Conservation (phyloP, 805 yeast genomes). For the Scheffersomyces ergatensis region DNA sequence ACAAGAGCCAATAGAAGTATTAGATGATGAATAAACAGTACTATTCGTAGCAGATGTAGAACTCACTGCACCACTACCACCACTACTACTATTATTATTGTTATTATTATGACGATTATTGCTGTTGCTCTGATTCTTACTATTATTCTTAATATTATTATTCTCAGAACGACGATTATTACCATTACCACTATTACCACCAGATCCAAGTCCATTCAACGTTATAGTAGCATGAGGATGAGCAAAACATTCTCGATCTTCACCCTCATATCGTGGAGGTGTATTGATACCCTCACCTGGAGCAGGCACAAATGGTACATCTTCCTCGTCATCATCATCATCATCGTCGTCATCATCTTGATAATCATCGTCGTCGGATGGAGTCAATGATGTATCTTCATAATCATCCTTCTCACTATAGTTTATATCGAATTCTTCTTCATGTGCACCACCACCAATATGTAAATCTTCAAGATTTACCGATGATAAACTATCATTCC, state of each 20-base stretch:
- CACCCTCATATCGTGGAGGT: conserved; percentile 20
- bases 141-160: no score
- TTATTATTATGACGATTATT: background rate
- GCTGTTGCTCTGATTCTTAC: background rate
- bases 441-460: conserved; percentile 11
- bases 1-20: background rate
- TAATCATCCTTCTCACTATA: conserved; percentile 21
- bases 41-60: background rate
- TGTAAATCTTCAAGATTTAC: conserved; percentile 12
- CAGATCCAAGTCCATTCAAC: conserved; percentile 8
- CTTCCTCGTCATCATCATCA: conserved; percentile 20
- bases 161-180: background rate
- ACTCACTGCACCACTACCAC: background rate
- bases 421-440: conserved; percentile 34
- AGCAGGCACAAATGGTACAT: conserved; percentile 23
- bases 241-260: conserved; percentile 35
- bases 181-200: background rate
- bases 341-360: background rate
- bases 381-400: background rate
- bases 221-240: conserved; percentile 42
- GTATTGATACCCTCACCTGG: conserved; percentile 29
- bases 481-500: background rate
- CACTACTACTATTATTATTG: background rate
- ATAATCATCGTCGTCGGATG: conserved; percentile 2
- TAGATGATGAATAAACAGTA: conserved; percentile 2